Percentiles rank a stretch among this genome's conserved stretches.
phyloP scores from a whole-genome alignment of 345 rosid species.

The Anacardium occidentale region DNA sequence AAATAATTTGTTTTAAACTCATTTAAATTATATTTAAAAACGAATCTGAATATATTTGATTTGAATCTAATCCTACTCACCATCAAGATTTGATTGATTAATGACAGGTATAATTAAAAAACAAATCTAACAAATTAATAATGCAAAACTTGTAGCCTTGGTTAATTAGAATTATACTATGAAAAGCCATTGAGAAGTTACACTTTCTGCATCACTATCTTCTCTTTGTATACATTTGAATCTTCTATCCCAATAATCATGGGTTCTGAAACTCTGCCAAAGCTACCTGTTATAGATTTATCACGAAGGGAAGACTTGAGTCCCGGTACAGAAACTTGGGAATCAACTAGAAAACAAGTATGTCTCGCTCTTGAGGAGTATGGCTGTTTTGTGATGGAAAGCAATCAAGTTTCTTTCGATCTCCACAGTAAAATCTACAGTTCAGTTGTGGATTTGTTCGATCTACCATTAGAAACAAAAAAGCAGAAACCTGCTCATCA shows the following conservation, averaged over 20 bases:
- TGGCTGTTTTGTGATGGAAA: background rate
- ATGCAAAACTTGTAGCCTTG: too few species aligned
- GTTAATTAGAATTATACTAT: too few species aligned
- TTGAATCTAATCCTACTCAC: too few species aligned
- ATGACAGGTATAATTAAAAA: too few species aligned
- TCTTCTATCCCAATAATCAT: background rate
- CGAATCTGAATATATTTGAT: too few species aligned
- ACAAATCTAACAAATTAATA: too few species aligned
- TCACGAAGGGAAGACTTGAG: background rate
- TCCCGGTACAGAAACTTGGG: slow-evolving; percentile 2
- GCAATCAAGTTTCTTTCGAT: background rate
- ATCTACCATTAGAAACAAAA: background rate
- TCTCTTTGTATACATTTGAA: too few species aligned
- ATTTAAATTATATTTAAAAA: too few species aligned
- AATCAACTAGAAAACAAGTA: background rate
- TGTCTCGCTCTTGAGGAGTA: slow-evolving; percentile 7
- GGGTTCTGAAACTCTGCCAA: background rate
- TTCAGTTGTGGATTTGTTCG: background rate
- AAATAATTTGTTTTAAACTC: too few species aligned
- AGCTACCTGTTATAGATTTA: background rate
- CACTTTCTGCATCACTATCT: too few species aligned
- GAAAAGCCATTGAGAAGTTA: too few species aligned
- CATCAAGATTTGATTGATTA: too few species aligned
- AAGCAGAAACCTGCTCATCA: background rate
- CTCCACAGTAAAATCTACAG: background rate